Conservation (phyloP, 176 grass and related monocot species). For the Cocos nucifera region DNA sequence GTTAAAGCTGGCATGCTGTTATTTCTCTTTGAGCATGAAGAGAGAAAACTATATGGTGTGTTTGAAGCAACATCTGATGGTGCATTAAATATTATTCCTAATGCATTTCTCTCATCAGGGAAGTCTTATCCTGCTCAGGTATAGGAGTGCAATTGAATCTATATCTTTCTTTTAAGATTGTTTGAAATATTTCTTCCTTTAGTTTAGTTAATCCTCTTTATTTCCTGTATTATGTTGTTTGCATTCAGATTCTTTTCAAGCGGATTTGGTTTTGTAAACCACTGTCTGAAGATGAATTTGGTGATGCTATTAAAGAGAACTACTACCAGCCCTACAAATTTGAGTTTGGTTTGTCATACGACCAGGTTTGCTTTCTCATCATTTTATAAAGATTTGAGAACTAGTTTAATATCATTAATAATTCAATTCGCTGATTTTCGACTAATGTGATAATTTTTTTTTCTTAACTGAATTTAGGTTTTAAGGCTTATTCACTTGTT, state of each 20-base stretch:
- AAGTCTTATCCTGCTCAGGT: conserved; percentile 40
- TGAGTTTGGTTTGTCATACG: conserved; percentile 28
- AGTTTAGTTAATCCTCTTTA: background rate
- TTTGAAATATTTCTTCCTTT: background rate
- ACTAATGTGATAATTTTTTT: conserved; percentile 21
- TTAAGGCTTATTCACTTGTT: conserved; percentile 45
- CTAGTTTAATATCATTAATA: conserved; percentile 3
- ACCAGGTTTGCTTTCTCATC: conserved; percentile 31
- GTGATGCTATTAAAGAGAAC: conserved; percentile 20
- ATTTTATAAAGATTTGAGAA: background rate
- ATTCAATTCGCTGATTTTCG: conserved; percentile 10
- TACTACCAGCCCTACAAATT: conserved; percentile 21
- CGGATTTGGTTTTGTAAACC: conserved; percentile 57
- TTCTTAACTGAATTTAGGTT: conserved; percentile 29
- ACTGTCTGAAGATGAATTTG: conserved; percentile 33
- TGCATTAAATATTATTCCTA: conserved; percentile 43
- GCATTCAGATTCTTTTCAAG: conserved; percentile 44
- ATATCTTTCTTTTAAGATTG: too few species aligned
- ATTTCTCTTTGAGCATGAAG: conserved; percentile 42
- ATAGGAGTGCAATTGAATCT: background rate
- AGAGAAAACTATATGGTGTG: conserved; percentile 46
- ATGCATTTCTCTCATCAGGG: conserved; percentile 33
- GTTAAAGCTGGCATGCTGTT: conserved; percentile 42
- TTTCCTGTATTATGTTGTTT: background rate
- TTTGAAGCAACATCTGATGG: conserved; percentile 67